phyloP scores from a whole-genome alignment of 768 basidiomycete species.

The Dacryopinax spathularia region DNA sequence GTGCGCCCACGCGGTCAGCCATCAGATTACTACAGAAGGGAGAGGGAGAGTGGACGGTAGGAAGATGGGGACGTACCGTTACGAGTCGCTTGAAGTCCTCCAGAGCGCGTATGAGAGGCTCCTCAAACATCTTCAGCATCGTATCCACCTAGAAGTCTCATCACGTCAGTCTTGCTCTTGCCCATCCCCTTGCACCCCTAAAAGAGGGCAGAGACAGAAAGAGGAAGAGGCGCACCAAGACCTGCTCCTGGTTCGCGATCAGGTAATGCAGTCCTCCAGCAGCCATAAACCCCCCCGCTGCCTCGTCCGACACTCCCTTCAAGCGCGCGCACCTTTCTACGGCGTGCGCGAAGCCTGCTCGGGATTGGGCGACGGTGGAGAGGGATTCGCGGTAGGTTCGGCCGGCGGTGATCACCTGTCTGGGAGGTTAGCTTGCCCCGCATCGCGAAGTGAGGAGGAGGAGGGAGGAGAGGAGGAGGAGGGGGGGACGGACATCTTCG shows the following conservation, averaged over 20 bases:
- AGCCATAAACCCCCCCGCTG: slow-evolving; percentile 69
- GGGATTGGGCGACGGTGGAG: slow-evolving; percentile 65
- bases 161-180: not conserved
- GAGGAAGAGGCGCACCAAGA: slow-evolving; percentile 44
- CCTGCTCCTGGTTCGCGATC: slow-evolving; percentile 83
- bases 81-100: slow-evolving; percentile 65
- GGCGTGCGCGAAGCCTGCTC: slow-evolving; percentile 72
- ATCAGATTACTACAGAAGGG: too few species aligned
- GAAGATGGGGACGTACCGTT: slow-evolving; percentile 32
- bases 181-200: not conserved
- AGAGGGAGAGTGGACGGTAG: too few species aligned
- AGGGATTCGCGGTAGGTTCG: slow-evolving; percentile 71
- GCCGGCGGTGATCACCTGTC: slow-evolving; percentile 58
- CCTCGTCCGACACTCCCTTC: slow-evolving; percentile 66
- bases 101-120: slow-evolving; percentile 71
- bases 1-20: slow-evolving; percentile 8
- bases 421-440: slow-evolving; percentile 1
- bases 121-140: slow-evolving; percentile 76
- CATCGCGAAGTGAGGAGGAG: not conserved
- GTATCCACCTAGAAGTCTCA: slow-evolving; percentile 50
- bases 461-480: not conserved
- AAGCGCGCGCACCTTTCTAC: slow-evolving; percentile 70
- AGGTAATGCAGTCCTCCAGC: slow-evolving; percentile 82
- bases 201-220: not conserved
- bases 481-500: slow-evolving; percentile 47